Evolutionary conservation across 129 eudicot genomes (phyloP), one percentile per base, ranked within the genome.

Genomic region (Chrysanthemum seticuspe): DNA sequence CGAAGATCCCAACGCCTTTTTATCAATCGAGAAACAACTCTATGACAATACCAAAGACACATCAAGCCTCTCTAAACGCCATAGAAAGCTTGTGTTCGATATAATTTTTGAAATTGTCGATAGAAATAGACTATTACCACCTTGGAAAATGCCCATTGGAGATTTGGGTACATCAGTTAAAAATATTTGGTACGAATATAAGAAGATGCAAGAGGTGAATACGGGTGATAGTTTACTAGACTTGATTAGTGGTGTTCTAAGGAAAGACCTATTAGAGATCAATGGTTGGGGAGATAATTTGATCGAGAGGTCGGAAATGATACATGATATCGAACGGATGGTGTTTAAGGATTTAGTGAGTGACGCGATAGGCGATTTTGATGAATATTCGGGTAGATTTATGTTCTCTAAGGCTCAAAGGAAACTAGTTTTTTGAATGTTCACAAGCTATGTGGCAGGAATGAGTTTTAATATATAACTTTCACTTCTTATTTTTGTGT

Each of bases 341-440:
- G 85, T 95, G 60, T 95, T 85, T 74, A 95, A 83, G 84, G 99
- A 95, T 73, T 52, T 95, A 67, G 83, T 95, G 18, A 72, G 83
- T n/a, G 99, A 91, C 51, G 73, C 83, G 0, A 83, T 95, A 53
- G 49, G 76, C 21, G 99, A 95, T 78, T 75, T 95, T 0, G 85
- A 82, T 10, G 77, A 61, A 14, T 73, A 81, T 74, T 80, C 90
- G 18, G 83, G 85, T 52, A 68, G 78, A 74, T 73, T 65, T 62
- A 61, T 18, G 44, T 74, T 76, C 8, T 72, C 52, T 76, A 74
- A 83, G 80, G 78, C 84, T 71, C 84, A 90, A 74, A 76, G 97
- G 82, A 95, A 80, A 91, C 75, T 95, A 62, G 86, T 88, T 56
- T 90, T 95, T 86, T 88, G 60, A 55, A 76, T 48, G 52, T 16